A percentile compares a stretch with the other conserved stretches of the same genome.
These are phyloP conservation scores for Volvariella volvacea DNA, from an alignment of 1,284 basidiomycete species.

Conservation along the genomic window DNA sequence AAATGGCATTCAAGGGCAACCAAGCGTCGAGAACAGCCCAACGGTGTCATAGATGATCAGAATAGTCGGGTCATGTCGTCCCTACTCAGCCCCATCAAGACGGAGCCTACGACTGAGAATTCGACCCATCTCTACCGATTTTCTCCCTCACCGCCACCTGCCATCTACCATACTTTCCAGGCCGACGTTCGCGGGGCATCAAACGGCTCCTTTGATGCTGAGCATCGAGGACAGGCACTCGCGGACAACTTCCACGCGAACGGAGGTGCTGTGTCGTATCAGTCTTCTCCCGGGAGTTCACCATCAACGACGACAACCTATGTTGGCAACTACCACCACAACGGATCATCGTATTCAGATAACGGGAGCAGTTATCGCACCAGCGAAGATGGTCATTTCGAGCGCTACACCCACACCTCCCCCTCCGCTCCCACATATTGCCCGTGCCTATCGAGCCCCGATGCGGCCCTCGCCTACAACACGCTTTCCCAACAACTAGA, in stretches of 20 bases:
- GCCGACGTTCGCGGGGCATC: constrained; percentile 25
- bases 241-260: neutral
- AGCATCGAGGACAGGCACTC: neutral
- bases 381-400: constrained; percentile 37
- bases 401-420: constrained; percentile 31
- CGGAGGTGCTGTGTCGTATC: constrained; percentile 13
- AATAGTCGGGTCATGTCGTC: constrained; percentile 28
- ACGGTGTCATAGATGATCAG: constrained; percentile 21
- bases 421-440: constrained; percentile 40
- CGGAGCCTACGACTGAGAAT: constrained; percentile 42
- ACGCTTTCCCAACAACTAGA: constrained; percentile 60
- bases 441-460: constrained; percentile 58
- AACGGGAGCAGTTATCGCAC: constrained; percentile 30
- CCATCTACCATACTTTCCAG: constrained; percentile 35
- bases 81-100: constrained; percentile 52
- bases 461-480: constrained; percentile 49
- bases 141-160: constrained; percentile 45
- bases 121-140: constrained; percentile 53
- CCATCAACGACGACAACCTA: constrained; percentile 19
- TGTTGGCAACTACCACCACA: neutral
- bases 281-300: constrained; percentile 16
- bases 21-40: constrained; percentile 28
- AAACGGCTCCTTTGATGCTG: constrained; percentile 7
- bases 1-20: constrained; percentile 79
- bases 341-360: constrained; percentile 35